A percentile compares a stretch with the other conserved stretches of the same genome.
Evolutionary conservation across 176 grass and related monocot genomes (phyloP).

Genomic region (Elymus sibiricus): DNA sequence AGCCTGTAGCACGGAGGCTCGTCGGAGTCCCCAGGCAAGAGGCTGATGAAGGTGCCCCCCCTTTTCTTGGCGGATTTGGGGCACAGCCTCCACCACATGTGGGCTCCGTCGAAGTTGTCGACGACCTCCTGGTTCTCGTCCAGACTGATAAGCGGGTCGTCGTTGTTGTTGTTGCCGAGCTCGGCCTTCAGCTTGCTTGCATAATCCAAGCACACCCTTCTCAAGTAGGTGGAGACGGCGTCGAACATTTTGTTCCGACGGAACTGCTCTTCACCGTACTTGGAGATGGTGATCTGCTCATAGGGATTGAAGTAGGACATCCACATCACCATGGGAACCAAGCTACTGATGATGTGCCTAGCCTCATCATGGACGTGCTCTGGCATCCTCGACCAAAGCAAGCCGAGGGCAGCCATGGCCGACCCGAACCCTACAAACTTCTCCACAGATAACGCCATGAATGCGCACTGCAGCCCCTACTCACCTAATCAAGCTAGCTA

Average conservation of each 20-base stretch:
- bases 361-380: not conserved
- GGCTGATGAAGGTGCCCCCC: not conserved
- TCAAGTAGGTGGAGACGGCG: not conserved
- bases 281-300: not conserved
- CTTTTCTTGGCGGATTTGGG: not conserved
- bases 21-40: not conserved
- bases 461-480: no score
- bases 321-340: not conserved
- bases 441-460: slow-evolving; percentile 11
- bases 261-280: slow-evolving; percentile 12
- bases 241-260: slow-evolving; percentile 1
- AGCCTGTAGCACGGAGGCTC: not conserved
- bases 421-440: slow-evolving; percentile 9
- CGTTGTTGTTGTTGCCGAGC: not conserved
- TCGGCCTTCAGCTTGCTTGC: not conserved
- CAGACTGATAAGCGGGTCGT: not conserved
- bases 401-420: no score
- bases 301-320: slow-evolving; percentile 12
- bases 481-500: not conserved
- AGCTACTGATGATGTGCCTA: not conserved
- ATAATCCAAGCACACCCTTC: not conserved
- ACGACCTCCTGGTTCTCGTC: not conserved
- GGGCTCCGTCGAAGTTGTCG: not conserved
- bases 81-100: not conserved
- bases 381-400: slow-evolving; percentile 1